Evolutionary conservation across 345 rosid genomes (phyloP).

Genomic region (Lepidium africanum): DNA sequence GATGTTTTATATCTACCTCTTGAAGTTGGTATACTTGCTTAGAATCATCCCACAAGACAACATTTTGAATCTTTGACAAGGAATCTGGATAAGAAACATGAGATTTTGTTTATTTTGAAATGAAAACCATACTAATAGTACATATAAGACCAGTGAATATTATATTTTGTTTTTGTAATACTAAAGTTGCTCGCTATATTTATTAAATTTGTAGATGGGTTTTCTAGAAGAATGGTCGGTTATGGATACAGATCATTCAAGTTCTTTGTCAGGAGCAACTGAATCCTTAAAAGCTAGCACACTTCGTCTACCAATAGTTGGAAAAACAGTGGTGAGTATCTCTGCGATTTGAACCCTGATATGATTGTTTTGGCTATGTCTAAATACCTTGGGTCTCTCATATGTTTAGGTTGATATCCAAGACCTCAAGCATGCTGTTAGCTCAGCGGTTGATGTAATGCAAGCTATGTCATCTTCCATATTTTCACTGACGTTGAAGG

Average conservation of each 20-base stretch:
- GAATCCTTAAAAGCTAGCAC: constrained; percentile 90
- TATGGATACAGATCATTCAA: constrained; percentile 58
- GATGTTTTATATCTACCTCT: neutral
- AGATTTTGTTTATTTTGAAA: neutral
- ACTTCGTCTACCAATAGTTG: constrained; percentile 84
- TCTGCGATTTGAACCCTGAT: neutral
- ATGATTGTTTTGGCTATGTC: neutral
- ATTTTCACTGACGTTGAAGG: constrained; percentile 61
- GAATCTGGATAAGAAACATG: constrained; percentile 1
- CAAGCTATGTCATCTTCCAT: constrained; percentile 87
- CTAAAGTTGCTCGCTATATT: neutral
- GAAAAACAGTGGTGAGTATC: constrained; percentile 71
- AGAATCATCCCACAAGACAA: constrained; percentile 16
- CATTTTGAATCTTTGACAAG: constrained; percentile 6
- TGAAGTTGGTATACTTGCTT: constrained; percentile 6
- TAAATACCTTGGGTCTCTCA: neutral
- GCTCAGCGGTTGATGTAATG: constrained; percentile 85
- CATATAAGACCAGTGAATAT: neutral
- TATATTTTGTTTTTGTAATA: neutral
- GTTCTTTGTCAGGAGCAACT: constrained; percentile 71
- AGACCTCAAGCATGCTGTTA: constrained; percentile 77
- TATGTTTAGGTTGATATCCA: constrained; percentile 60
- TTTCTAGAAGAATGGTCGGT: constrained; percentile 71
- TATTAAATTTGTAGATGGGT: constrained; percentile 47
- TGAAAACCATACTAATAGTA: neutral